Evolutionary conservation across 768 basidiomycete genomes (phyloP).

Genomic region (Phylloporus arenicola): DNA sequence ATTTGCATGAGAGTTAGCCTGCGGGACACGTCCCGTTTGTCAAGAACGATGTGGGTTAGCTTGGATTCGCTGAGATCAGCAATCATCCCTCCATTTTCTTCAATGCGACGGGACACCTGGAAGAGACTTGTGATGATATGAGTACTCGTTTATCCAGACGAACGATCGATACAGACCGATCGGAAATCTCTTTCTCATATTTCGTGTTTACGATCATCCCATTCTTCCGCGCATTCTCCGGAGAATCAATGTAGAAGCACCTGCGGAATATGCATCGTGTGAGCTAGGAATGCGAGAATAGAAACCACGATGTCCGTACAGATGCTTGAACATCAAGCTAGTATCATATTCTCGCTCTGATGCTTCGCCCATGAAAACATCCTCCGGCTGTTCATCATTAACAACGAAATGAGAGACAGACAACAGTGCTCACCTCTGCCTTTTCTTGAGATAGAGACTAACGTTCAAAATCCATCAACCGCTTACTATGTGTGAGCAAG

Average conservation of each 20-base stretch:
- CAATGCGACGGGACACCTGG: conserved; percentile 47
- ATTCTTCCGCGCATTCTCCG: conserved; percentile 62
- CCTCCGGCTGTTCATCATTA: conserved; percentile 16
- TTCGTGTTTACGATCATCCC: conserved; percentile 55
- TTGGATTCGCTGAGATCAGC: conserved; percentile 67
- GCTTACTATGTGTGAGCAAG: background rate
- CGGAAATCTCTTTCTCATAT: conserved; percentile 46
- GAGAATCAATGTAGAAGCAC: conserved; percentile 85
- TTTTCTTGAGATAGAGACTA: conserved; percentile 13
- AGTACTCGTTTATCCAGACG: background rate
- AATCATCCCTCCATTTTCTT: conserved; percentile 67
- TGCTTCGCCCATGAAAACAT: conserved; percentile 68
- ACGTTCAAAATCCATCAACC: background rate
- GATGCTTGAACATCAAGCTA: conserved; percentile 72
- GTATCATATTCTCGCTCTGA: conserved; percentile 76
- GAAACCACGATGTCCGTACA: conserved; percentile 43
- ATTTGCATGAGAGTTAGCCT: conserved; percentile 64
- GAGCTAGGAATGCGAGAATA: background rate
- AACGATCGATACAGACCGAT: conserved; percentile 40
- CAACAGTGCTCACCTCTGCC: conserved; percentile 4
- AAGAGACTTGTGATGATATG: conserved; percentile 42
- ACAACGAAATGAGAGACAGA: background rate
- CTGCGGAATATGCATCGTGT: conserved; percentile 33
- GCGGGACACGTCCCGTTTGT: conserved; percentile 75
- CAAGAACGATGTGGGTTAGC: conserved; percentile 81